Base-by-base conservation (phyloP, 2,329 filamentous ascomycete species). In the Hymenoscyphus linearis region DNA sequence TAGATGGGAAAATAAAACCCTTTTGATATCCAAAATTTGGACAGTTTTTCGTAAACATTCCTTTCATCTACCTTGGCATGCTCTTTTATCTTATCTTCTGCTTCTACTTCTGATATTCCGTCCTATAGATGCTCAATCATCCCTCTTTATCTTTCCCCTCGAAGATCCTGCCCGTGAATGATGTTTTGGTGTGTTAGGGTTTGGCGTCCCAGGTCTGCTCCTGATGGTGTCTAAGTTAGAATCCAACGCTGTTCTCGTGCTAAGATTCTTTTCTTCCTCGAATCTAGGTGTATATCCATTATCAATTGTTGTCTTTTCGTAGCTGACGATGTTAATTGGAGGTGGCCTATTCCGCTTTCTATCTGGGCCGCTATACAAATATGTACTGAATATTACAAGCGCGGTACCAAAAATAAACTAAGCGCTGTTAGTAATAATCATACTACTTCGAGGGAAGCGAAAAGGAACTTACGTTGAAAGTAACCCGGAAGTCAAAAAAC, bases 361-460 rank as follows among this genome's bases (percentile, higher is more conserved):
- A 65, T 91, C 84, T 0, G 85, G 82, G 5, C 83, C 82, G 63
- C 85, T 91, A 78, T 96, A 97, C 16, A 97, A 80, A 73, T 92
- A 97, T 2, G 91, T 96, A 2, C 93, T 88, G 50, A 85, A 81
- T 0, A 97, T 77, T 9, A 98, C 93, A 55, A 95, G 78, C 12
- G 80, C 79, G 0, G 93, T 93, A 59, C 95, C 95, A 56, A 91
- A 64, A 40, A 96, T 70, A 74, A 96, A 96, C 93, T 97, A 18
- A 16, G n/a, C 2, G 13, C 2, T 50, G 52, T 62, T 58, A 60
- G 55, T 22, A 56, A 26, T 14, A 35, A 25, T 47, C 27, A 22
- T 13, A 16, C 16, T 26, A 25, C 44, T 31, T 4, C 26, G 0
- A 13, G 12, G 14, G 14, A 59, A 44, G 35, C 56, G 10, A n/a